Conservation (phyloP, 2,329 filamentous ascomycete genomes). For the Leptodontidium sp. region DNA sequence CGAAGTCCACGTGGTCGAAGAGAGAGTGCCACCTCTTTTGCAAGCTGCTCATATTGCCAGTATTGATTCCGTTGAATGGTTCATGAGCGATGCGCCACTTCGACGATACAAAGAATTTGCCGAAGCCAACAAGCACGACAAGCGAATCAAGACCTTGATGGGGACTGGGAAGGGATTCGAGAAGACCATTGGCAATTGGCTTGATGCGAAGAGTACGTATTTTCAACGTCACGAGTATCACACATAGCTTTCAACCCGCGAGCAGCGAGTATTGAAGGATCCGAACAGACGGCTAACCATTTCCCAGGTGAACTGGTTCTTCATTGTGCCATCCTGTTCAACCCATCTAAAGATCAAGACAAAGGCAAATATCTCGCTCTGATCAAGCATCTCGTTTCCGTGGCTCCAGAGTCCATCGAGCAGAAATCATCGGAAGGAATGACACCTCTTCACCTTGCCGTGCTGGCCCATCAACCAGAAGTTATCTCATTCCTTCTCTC, state of each 20-base stretch:
- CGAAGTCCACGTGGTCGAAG: conserved; percentile 51
- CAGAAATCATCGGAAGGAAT: conserved; percentile 63
- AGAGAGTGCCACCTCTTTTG: conserved; percentile 65
- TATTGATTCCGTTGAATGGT: conserved; percentile 78
- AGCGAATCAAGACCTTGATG: conserved; percentile 67
- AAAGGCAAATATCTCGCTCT: conserved; percentile 56
- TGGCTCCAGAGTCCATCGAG: conserved; percentile 68
- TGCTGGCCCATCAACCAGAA: conserved; percentile 60
- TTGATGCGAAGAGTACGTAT: conserved; percentile 64
- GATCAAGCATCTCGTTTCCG: conserved; percentile 71
- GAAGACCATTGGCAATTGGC: conserved; percentile 67
- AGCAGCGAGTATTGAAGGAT: neutral
- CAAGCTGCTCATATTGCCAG: conserved; percentile 64
- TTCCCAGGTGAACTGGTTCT: conserved; percentile 66
- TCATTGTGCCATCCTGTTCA: conserved; percentile 67
- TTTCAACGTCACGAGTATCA: neutral
- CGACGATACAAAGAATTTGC: conserved; percentile 75
- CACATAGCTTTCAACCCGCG: too few relatives aligned
- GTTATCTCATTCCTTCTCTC: conserved; percentile 69
- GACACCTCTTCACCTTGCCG: conserved; percentile 76
- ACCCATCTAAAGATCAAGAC: conserved; percentile 40
- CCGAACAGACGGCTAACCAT: conserved; percentile 32
- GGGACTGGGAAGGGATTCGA: conserved; percentile 70
- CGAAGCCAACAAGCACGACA: conserved; percentile 66
- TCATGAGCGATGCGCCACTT: conserved; percentile 74